A percentile compares a stretch with the other conserved stretches of the same genome.
Conservation (phyloP, 202 grass and related monocot genomes). For the Panicum virgatum region DNA sequence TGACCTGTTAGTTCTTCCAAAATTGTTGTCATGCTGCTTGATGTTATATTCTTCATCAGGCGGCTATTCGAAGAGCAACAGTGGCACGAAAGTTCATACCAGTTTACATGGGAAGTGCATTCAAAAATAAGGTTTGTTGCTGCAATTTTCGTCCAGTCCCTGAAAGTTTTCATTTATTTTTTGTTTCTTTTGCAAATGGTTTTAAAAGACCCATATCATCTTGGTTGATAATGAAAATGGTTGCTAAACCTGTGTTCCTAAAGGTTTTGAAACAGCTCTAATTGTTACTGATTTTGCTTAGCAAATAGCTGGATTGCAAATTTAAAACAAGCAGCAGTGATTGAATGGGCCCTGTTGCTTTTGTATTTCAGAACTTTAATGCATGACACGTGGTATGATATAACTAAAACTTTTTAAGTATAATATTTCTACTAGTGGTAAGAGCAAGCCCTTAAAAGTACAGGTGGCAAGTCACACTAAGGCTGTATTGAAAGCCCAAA, state of each 20-base stretch:
- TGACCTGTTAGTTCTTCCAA: background rate
- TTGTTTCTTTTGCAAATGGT: background rate
- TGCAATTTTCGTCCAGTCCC: conserved; percentile 13
- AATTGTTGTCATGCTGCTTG: conserved; percentile 15
- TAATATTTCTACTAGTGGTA: background rate
- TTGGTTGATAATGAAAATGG: conserved; percentile 1
- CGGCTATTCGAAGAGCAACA: conserved; percentile 91
- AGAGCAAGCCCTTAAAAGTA: background rate
- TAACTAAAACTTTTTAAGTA: background rate
- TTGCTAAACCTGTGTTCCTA: conserved; percentile 1
- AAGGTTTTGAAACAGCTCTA: background rate
- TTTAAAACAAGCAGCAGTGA: background rate
- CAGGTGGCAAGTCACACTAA: background rate
- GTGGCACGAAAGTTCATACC: conserved; percentile 88
- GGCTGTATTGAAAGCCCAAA: background rate
- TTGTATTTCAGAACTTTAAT: background rate
- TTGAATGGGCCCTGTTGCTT: background rate
- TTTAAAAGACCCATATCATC: conserved; percentile 2
- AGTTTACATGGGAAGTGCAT: conserved; percentile 98
- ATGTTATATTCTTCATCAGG: conserved; percentile 54
- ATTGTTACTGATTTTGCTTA: background rate
- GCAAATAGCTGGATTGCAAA: background rate
- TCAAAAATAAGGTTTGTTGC: conserved; percentile 90
- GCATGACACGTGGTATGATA: background rate
- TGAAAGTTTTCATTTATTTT: background rate